Percentiles rank a stretch among this genome's conserved stretches.
phyloP scores from a whole-genome alignment of 371 early-diverging fungal species.

The Lichtheimia ornata region DNA sequence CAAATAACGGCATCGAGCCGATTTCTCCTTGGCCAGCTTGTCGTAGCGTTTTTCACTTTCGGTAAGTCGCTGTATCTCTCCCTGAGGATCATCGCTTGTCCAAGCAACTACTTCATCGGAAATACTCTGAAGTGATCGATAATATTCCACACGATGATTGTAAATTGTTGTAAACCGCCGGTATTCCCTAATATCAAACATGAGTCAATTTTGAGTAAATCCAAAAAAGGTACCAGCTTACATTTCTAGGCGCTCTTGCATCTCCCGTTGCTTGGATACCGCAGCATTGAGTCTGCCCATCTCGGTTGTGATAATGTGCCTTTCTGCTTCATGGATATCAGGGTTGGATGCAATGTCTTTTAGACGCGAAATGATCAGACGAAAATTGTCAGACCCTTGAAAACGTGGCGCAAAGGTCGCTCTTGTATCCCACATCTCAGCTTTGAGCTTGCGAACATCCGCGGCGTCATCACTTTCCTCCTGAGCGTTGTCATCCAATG shows the following conservation, averaged over 20 bases:
- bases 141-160: constrained; percentile 59
- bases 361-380: constrained; percentile 8
- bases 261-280: constrained; percentile 21
- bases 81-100: constrained; percentile 24
- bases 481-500: too few species aligned
- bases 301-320: constrained; percentile 6
- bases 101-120: constrained; percentile 49
- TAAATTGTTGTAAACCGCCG: constrained; percentile 31
- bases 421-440: constrained; percentile 7
- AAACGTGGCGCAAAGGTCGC: background rate
- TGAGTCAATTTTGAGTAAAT: too few species aligned
- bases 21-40: constrained; percentile 27
- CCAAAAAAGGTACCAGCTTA: constrained; percentile 9
- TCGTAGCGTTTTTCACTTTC: constrained; percentile 25
- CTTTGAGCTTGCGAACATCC: background rate
- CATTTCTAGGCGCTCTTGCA: constrained; percentile 37
- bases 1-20: constrained; percentile 44
- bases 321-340: background rate
- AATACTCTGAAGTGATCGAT: constrained; percentile 54
- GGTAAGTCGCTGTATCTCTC: constrained; percentile 26
- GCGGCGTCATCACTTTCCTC: too few species aligned
- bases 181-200: constrained; percentile 22
- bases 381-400: constrained; percentile 10
- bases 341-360: background rate
- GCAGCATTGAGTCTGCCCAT: constrained; percentile 12